Evolutionary conservation across 768 basidiomycete species (phyloP), one percentile per base, ranked within the genome.

Genomic region (Mycena chlorophos): DNA sequence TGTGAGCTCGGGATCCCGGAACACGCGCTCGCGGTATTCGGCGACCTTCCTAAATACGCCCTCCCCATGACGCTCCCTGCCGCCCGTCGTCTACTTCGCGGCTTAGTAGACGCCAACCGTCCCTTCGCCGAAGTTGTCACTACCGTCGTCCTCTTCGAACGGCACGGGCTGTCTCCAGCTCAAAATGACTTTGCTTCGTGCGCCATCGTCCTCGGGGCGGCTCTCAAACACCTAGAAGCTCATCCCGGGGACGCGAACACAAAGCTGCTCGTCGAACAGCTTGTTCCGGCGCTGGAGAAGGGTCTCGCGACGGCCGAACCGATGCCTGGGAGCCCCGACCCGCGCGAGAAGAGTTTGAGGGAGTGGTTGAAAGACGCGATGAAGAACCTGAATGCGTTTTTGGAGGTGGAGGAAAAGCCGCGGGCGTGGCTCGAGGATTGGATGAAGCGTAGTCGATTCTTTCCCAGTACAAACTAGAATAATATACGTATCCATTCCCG

Each of bases 301-400:
- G 31, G 28, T 3, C 53, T 62, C n/a, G 26, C 30, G 20, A n/a
- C 3, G 8, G 43, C 56, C 5, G 23, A 31, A 34, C 60, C 60
- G 3, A 62, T 62, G 52, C 54, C 60, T 4, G 40, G 19, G 23
- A 58, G 56, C 37, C 39, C 42, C n/a, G 54, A 58, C 28, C 30
- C 58, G 8, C 54, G 51, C 12, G 60, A 62, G 29, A 62, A 62
- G 56, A 58, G 53, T 19, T 17, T 62, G 27, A 53, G 60, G 14
- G 1, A 14, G 19, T 62, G 60, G 60, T 23, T 58, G 30, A 57
- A 55, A 39, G 47, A 29, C 51, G 26, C 55, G 1, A 55, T 46
- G 56, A 42, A 22, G 20, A 56, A 58, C 10, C 23, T 62, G 34
- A 34, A 50, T 13, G 56, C 45, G 30, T 58, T 58, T 51, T 37